Base-by-base conservation (phyloP, 805 yeast species). In the Kodamaea nitidulidarum region DNA sequence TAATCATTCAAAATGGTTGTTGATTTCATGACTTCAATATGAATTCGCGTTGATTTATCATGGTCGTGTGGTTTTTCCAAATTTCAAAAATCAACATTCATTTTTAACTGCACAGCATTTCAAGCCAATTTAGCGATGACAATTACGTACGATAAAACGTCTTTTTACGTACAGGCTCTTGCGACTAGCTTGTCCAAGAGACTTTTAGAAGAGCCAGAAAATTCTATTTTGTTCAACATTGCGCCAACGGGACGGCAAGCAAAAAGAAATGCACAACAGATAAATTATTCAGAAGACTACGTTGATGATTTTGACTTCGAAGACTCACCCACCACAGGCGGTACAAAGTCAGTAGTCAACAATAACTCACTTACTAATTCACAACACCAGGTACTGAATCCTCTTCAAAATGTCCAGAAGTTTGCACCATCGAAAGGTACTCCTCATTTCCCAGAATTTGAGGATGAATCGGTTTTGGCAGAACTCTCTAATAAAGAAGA, bases 241-340 rank as follows among this genome's bases (percentile, higher is more conserved):
- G 83, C 88, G 1, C 81, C 84, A 16, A 85, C 87, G 2, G 78
- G 88, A 3, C 74, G 97, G 47, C 74, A 82, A 21, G 81, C 88
- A 24, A 88, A 87, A 57, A 70, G 96, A 50, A 64, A 71, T 30
- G 80, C 86, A 8, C 74, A 75, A 27, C 82, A 80, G 35, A 78
- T 86, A 37, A 86, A 84, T 56, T 88, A 88, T 54, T 93, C 96
- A 0, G 49, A 52, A 15, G 52, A 50, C 10, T 52, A 49, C 30
- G 48, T 50, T 4, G 54, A 57, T n/a, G 70, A 58, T 29, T 56
- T 60, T 36, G 56, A 58, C 7, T 42, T 58, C 24, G 61, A 52
- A 8, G 51, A 41, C 15, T 29, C 51, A 8, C 59, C 60, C n/a
- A 34, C 56, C 6, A 40, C 50, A 1, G 16, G 25, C 4, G 43